Evolutionary conservation across 176 grass and related monocot species (phyloP), one percentile per base, ranked within the genome.

Genomic region (Lolium perenne): DNA sequence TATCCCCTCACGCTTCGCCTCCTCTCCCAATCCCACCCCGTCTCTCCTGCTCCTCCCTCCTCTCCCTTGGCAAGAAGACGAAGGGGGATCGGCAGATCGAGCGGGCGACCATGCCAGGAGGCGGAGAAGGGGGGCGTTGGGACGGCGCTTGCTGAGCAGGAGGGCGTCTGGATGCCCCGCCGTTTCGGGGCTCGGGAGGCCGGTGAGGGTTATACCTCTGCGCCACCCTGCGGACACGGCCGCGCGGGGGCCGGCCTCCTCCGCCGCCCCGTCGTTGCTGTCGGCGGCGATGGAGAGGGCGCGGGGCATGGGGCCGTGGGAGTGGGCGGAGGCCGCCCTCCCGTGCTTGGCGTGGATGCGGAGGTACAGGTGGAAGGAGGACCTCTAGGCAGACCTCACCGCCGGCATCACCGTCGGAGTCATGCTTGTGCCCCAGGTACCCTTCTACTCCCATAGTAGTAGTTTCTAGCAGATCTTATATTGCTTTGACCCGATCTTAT

Each of bases 401-500:
- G 89, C 95, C 20, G 95, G 95, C 25, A 72, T 91, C 84, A 98
- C 95, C 45, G 95, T 98, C 8, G 95, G 95, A 25, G 93, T 98
- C 87, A 98, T 98, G 91, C 95, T 98, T 12, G 95, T 98, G 59
- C 95, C 95, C 16, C 95, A 98, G 91, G 95, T 98, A 55, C 75
- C 38, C 16, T 5, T 32, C 63, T 18, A 25, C 23, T 35, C 54
- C 47, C 10, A 14, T 20, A 48, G 47, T 76, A 40, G 38, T n/a
- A 14, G n/a, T n/a, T n/a, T n/a, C n/a, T n/a, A n/a, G n/a, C n/a
- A n/a, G n/a, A n/a, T n/a, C n/a, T n/a, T n/a, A n/a, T n/a, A n/a
- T n/a, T n/a, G n/a, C n/a, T n/a, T n/a, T n/a, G n/a, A n/a, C n/a
- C n/a, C n/a, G n/a, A n/a, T n/a, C n/a, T n/a, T n/a, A n/a, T n/a